Evolutionary conservation across 345 rosid species (phyloP).

Genomic region (Brassica nigra): DNA sequence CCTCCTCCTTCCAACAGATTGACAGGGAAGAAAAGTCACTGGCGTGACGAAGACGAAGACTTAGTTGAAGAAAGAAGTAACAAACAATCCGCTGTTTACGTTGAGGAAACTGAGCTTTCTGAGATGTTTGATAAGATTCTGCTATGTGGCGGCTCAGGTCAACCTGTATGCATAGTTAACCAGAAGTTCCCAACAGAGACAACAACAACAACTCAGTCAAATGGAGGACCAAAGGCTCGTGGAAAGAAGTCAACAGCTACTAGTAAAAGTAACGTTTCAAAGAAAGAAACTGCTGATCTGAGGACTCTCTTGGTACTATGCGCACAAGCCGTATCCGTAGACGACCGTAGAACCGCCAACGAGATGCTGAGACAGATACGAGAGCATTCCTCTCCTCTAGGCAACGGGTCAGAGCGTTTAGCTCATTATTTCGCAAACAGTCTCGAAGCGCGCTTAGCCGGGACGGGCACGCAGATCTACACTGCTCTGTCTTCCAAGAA

Average conservation of each 20-base stretch:
- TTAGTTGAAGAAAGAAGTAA: constrained; percentile 55
- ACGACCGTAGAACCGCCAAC: constrained; percentile 64
- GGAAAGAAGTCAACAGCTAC: constrained; percentile 43
- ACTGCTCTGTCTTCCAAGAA: constrained; percentile 47
- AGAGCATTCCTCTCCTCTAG: constrained; percentile 65
- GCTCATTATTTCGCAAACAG: constrained; percentile 81
- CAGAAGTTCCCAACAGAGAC: constrained; percentile 31
- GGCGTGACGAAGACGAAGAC: constrained; percentile 49
- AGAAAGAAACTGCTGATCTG: constrained; percentile 64
- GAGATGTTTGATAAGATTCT: constrained; percentile 71
- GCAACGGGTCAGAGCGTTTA: constrained; percentile 72
- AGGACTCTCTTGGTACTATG: constrained; percentile 70
- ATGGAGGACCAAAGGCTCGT: constrained; percentile 47
- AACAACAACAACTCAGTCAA: constrained; percentile 28
- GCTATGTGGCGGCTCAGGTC: constrained; percentile 22
- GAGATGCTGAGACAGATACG: constrained; percentile 74
- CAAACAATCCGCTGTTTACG: constrained; percentile 56
- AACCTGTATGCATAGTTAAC: constrained; percentile 9
- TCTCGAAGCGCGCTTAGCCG: constrained; percentile 77
- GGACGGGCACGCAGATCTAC: constrained; percentile 59
- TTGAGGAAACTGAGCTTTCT: constrained; percentile 54
- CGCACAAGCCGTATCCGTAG: constrained; percentile 74
- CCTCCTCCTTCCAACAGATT: constrained; percentile 37
- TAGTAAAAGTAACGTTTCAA: constrained; percentile 20
- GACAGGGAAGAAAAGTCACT: constrained; percentile 59